Evolutionary conservation across 2,329 filamentous ascomycete species (phyloP).

Genomic region (Colletotrichum melonis): DNA sequence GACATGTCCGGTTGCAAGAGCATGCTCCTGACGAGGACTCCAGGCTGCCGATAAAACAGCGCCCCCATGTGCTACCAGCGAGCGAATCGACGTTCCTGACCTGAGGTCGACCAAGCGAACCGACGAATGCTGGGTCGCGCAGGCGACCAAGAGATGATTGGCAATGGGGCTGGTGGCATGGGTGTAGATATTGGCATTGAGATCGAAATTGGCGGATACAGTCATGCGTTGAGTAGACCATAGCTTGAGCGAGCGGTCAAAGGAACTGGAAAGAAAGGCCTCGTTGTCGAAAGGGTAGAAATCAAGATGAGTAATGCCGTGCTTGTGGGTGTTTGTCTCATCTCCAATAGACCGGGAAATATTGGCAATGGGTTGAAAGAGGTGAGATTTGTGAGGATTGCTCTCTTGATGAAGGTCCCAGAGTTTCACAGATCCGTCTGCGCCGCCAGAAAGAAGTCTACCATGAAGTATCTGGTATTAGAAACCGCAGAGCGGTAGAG

Average conservation of each 20-base stretch:
- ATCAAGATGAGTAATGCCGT: constrained; percentile 79
- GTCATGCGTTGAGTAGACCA: constrained; percentile 74
- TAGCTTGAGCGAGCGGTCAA: constrained; percentile 81
- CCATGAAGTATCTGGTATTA: not conserved
- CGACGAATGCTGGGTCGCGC: constrained; percentile 86
- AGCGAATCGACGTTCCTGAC: constrained; percentile 80
- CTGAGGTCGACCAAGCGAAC: constrained; percentile 89
- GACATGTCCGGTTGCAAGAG: constrained; percentile 85
- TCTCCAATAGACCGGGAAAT: constrained; percentile 56
- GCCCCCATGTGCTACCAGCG: constrained; percentile 75
- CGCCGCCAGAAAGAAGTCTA: constrained; percentile 85
- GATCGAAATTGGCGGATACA: constrained; percentile 74
- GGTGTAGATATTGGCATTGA: constrained; percentile 77
- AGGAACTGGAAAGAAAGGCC: constrained; percentile 81
- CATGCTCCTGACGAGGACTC: constrained; percentile 83
- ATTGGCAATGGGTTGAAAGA: constrained; percentile 65
- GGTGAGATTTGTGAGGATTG: constrained; percentile 56
- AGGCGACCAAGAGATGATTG: constrained; percentile 82
- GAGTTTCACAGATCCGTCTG: constrained; percentile 84
- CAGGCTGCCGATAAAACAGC: constrained; percentile 79
- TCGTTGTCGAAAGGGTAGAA: constrained; percentile 84
- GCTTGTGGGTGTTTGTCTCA: constrained; percentile 62
- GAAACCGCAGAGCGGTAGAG: not conserved
- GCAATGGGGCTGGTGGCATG: constrained; percentile 83
- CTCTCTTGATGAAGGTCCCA: constrained; percentile 82